These are phyloP conservation scores for Halophytophthora batemanensis DNA, from an alignment of 352 stramenopile species.

Conservation along the genomic window DNA sequence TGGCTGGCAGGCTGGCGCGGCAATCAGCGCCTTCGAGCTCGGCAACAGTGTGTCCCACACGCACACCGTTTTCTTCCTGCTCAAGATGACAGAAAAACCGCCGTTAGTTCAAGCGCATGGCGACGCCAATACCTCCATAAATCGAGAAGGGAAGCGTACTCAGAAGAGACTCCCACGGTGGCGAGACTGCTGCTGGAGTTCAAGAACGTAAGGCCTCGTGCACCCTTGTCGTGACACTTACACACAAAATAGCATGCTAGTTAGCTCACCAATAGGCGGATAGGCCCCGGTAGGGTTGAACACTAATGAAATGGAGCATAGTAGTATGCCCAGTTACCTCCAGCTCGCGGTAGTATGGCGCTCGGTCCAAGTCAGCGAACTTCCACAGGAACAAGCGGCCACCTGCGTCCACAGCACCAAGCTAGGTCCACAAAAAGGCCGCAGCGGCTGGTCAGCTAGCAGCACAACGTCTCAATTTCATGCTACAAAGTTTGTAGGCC, in stretches of 20 bases:
- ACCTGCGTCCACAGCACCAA: slow-evolving; percentile 71
- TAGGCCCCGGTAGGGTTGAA: background rate
- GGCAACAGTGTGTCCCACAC: slow-evolving; percentile 83
- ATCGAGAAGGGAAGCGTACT: slow-evolving; percentile 40
- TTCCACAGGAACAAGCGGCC: slow-evolving; percentile 82
- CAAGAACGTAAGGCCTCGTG: slow-evolving; percentile 70
- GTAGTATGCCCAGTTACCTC: slow-evolving; percentile 43
- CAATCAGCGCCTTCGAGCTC: slow-evolving; percentile 67
- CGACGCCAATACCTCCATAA: background rate
- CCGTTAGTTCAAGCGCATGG: background rate
- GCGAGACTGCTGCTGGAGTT: slow-evolving; percentile 78
- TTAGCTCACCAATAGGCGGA: background rate
- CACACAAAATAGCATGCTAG: background rate
- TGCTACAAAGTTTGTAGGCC: background rate
- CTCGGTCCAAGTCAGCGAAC: slow-evolving; percentile 67
- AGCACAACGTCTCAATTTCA: background rate
- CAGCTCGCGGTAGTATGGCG: slow-evolving; percentile 64
- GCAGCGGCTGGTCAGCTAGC: background rate
- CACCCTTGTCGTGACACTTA: slow-evolving; percentile 87
- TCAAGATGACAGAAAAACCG: slow-evolving; percentile 5
- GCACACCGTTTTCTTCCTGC: slow-evolving; percentile 78
- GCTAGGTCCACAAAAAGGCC: slow-evolving; percentile 26
- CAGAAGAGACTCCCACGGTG: slow-evolving; percentile 67
- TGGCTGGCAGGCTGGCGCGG: slow-evolving; percentile 68
- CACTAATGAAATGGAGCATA: no score